Evolutionary conservation across 345 rosid species (phyloP), one percentile per base, ranked within the genome.

Genomic region (Garcia nutans): DNA sequence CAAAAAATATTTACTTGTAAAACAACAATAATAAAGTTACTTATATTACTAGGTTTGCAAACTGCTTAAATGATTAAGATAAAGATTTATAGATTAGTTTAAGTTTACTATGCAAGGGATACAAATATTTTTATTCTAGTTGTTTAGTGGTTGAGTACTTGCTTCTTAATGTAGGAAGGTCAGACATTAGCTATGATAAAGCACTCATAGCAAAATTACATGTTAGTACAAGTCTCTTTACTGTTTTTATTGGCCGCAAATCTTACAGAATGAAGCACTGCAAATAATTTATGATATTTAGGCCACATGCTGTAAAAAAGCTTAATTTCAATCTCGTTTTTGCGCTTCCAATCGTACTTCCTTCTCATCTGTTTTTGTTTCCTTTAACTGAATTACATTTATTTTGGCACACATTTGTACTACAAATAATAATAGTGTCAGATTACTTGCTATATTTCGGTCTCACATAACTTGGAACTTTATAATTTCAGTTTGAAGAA

Each of bases 181-280:
- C 50, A 47, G 13, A 47, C n/a, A n/a, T n/a, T n/a, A n/a, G n/a
- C n/a, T n/a, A n/a, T n/a, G n/a, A n/a, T n/a, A n/a, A n/a, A 63
- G 78, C 58, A 44, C 57, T 55, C 71, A 13, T 54, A 23, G 76
- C 33, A 59, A 71, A 57, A 42, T 20, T 69, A 42, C 52, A 69
- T n/a, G 57, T 31, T 61, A 66, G 26, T 61, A 20, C 65, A 61
- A 58, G 31, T 74, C 50, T 26, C 57, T 68, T 26, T 8, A 6
- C 44, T 60, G 13, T 3, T 65, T 65, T 10, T 50, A 50, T 11
- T 16, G 13, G 58, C 54, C 28, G 44, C 23, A 41, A 13, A 12
- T 8, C 16, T n/a, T 11, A 20, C 28, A 68, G 33, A 7, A 50
- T 11, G 41, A 13, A 8, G 49, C 28, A 47, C 10, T 15, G n/a